phyloP scores from a whole-genome alignment of 2,329 filamentous ascomycete species.

The Chaetomiaceae sp. region DNA sequence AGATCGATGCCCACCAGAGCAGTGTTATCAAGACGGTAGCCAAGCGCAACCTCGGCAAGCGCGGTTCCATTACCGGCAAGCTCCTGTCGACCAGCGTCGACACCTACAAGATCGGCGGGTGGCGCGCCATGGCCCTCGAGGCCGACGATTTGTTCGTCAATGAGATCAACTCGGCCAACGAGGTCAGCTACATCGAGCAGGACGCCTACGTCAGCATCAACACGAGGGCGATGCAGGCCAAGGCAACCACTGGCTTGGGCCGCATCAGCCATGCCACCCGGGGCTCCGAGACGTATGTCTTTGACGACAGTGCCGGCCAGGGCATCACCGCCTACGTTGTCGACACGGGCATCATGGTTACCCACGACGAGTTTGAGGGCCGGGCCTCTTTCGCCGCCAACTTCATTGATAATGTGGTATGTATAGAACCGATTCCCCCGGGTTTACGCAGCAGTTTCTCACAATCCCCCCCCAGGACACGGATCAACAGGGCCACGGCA shows the following conservation, averaged over 20 bases:
- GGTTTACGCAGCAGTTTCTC: not conserved
- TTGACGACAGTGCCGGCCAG: conserved; percentile 48
- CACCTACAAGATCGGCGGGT: conserved; percentile 44
- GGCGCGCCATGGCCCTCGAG: conserved; percentile 47
- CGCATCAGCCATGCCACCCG: conserved; percentile 46
- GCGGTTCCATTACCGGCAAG: conserved; percentile 42
- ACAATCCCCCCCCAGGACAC: conserved; percentile 34
- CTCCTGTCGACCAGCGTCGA: conserved; percentile 45
- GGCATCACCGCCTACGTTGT: conserved; percentile 61
- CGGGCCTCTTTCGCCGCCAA: conserved; percentile 52
- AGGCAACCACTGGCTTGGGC: conserved; percentile 50
- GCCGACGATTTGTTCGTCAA: conserved; percentile 34
- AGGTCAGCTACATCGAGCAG: conserved; percentile 42
- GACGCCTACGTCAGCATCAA: conserved; percentile 44
- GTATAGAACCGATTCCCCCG: conserved; percentile 24
- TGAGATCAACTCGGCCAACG: conserved; percentile 43
- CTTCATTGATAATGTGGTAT: conserved; percentile 44
- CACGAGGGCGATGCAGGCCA: conserved; percentile 46
- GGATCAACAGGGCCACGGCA: conserved; percentile 60
- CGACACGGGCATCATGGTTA: conserved; percentile 58
- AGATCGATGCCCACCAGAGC: conserved; percentile 47
- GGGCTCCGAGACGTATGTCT: conserved; percentile 41
- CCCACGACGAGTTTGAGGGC: conserved; percentile 54
- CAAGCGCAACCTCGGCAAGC: conserved; percentile 55
- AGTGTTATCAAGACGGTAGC: conserved; percentile 46